A percentile compares a stretch with the other conserved stretches of the same genome.
Evolutionary conservation across 2,329 filamentous ascomycete genomes (phyloP).

Genomic region (Ophiostoma quercus): DNA sequence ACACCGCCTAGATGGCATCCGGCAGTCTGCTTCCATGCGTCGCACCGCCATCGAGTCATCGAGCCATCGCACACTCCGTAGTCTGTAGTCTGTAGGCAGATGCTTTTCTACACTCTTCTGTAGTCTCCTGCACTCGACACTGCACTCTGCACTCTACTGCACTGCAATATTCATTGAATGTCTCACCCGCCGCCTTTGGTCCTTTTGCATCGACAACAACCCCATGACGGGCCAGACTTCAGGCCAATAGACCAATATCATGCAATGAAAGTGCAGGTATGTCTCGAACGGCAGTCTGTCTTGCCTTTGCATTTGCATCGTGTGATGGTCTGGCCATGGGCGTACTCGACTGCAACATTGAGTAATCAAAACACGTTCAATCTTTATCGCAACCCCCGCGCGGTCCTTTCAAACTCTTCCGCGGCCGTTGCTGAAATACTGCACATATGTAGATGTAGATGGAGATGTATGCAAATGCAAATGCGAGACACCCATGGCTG

Average conservation of each 20-base stretch:
- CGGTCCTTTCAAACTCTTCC: conserved; percentile 1
- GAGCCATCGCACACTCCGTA: no score
- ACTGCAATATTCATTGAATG: not conserved
- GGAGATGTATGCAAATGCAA: not conserved
- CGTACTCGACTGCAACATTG: not conserved
- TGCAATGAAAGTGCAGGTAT: conserved; percentile 5
- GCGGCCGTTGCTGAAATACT: conserved; percentile 3
- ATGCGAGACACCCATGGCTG: not conserved
- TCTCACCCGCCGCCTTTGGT: not conserved
- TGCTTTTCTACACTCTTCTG: no score
- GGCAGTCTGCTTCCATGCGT: not conserved
- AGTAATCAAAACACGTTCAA: not conserved
- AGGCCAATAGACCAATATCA: conserved; percentile 1
- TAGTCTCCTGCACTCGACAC: not conserved
- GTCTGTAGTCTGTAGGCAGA: no score
- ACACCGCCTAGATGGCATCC: not conserved
- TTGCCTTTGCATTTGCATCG: not conserved
- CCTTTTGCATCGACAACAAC: conserved; percentile 1
- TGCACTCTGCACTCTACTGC: not conserved
- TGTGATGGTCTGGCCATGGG: no score
- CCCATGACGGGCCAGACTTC: not conserved
- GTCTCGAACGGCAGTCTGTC: not conserved
- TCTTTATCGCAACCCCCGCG: not conserved
- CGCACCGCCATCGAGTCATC: not conserved
- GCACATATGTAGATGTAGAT: not conserved